Evolutionary conservation across 148 eudicot genomes (phyloP).

Genomic region (Camellia japonica): DNA sequence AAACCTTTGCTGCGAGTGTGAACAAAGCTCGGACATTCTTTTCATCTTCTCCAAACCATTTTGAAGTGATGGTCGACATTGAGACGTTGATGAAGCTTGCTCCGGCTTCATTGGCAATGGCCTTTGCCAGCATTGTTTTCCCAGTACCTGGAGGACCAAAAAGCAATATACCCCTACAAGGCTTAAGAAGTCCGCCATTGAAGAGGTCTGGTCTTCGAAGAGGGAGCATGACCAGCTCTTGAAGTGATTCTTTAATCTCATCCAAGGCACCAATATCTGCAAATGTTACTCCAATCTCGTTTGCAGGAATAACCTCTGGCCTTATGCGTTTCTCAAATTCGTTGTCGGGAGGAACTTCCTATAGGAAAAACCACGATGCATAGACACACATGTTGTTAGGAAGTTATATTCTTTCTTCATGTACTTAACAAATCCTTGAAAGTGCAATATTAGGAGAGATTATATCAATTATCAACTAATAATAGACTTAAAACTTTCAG

Average conservation of each 20-base stretch:
- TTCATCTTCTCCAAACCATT: conserved; percentile 98
- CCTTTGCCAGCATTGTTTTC: conserved; percentile 93
- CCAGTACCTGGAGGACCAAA: conserved; percentile 97
- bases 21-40: conserved; percentile 90
- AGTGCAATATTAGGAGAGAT: neutral
- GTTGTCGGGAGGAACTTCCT: conserved; percentile 88
- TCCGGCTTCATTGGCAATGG: conserved; percentile 96
- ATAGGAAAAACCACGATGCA: conserved; percentile 15
- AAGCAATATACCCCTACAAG: conserved; percentile 80
- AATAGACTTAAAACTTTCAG: conserved; percentile 6
- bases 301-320: conserved; percentile 88
- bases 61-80: conserved; percentile 94
- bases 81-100: conserved; percentile 94
- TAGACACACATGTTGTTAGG: neutral
- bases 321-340: conserved; percentile 91
- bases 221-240: conserved; percentile 91
- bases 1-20: conserved; percentile 88
- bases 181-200: conserved; percentile 91
- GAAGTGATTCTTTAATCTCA: conserved; percentile 81
- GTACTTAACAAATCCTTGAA: neutral
- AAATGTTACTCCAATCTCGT: conserved; percentile 78
- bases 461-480: neutral
- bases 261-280: conserved; percentile 81
- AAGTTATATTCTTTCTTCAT: conserved; percentile 5
- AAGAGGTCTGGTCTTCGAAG: conserved; percentile 87